These are phyloP conservation scores for Metschnikowia proteae DNA, from an alignment of 805 yeast genomes.

Conservation along the genomic window DNA sequence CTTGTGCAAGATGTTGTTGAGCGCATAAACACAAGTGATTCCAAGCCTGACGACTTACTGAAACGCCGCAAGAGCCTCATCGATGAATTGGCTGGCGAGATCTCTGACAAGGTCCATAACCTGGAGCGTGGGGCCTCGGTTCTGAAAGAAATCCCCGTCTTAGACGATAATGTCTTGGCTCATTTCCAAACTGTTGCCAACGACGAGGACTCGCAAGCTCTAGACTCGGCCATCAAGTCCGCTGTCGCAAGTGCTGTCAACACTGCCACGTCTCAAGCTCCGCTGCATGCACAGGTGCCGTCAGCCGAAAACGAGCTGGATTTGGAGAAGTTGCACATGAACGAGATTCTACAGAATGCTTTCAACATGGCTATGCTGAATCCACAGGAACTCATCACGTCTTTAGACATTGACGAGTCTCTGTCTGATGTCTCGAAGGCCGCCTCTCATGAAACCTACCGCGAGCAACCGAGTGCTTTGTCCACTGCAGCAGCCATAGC, in stretches of 20 bases:
- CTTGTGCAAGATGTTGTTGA: constrained; percentile 27
- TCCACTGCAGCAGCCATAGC: constrained; percentile 16
- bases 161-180: constrained; percentile 34
- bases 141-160: constrained; percentile 25
- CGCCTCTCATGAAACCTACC: constrained; percentile 1
- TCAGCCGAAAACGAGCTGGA: constrained; percentile 34
- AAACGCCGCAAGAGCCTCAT: constrained; percentile 1
- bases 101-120: neutral
- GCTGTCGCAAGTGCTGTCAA: constrained; percentile 15
- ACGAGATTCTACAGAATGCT: constrained; percentile 72
- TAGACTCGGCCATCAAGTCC: constrained; percentile 10
- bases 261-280: constrained; percentile 5
- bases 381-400: constrained; percentile 44
- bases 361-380: constrained; percentile 71
- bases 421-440: constrained; percentile 2
- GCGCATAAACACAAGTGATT: constrained; percentile 15
- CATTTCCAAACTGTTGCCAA: constrained; percentile 36
- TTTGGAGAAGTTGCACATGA: constrained; percentile 55
- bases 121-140: neutral
- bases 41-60: constrained; percentile 17
- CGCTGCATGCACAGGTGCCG: neutral
- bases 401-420: constrained; percentile 29
- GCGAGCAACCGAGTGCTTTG: constrained; percentile 5
- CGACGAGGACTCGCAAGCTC: constrained; percentile 17
- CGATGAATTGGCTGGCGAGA: neutral